Evolutionary conservation across 2,329 filamentous ascomycete species (phyloP).

Genomic region (Epicoccum nigrum): DNA sequence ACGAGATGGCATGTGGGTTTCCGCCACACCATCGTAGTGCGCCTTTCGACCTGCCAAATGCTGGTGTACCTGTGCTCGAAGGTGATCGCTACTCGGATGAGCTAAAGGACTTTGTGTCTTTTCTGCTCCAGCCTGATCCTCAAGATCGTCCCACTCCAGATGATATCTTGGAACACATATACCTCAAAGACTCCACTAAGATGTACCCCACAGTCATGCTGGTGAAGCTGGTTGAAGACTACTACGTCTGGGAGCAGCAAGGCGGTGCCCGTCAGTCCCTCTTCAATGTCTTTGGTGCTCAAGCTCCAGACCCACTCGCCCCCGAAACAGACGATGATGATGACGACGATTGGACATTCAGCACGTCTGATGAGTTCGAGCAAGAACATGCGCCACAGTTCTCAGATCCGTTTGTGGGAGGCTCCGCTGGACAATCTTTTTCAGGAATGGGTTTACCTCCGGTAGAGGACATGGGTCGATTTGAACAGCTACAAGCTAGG

Average conservation of each 20-base stretch:
- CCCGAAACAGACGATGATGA: constrained; percentile 50
- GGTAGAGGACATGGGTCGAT: constrained; percentile 38
- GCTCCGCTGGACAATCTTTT: constrained; percentile 25
- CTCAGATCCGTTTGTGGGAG: constrained; percentile 53
- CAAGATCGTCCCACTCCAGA: constrained; percentile 72
- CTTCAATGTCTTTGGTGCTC: constrained; percentile 65
- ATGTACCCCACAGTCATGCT: constrained; percentile 69
- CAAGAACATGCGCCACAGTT: constrained; percentile 49
- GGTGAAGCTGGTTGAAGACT: constrained; percentile 70
- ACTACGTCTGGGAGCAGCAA: constrained; percentile 75
- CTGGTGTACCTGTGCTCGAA: constrained; percentile 68
- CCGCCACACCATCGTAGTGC: constrained; percentile 67
- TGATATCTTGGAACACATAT: constrained; percentile 71
- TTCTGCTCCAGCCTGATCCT: constrained; percentile 73
- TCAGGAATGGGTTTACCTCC: constrained; percentile 48
- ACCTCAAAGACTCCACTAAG: constrained; percentile 67
- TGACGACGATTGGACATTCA: constrained; percentile 69
- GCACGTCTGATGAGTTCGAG: constrained; percentile 67
- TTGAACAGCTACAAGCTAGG: constrained; percentile 52
- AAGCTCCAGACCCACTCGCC: constrained; percentile 59
- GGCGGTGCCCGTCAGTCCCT: constrained; percentile 73
- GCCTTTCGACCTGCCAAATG: constrained; percentile 50
- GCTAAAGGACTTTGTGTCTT: constrained; percentile 73
- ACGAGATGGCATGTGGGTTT: constrained; percentile 78
- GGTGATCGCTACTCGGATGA: constrained; percentile 73